phyloP scores from a whole-genome alignment of 2,329 filamentous ascomycete genomes.

The Ophiostoma sp. region DNA sequence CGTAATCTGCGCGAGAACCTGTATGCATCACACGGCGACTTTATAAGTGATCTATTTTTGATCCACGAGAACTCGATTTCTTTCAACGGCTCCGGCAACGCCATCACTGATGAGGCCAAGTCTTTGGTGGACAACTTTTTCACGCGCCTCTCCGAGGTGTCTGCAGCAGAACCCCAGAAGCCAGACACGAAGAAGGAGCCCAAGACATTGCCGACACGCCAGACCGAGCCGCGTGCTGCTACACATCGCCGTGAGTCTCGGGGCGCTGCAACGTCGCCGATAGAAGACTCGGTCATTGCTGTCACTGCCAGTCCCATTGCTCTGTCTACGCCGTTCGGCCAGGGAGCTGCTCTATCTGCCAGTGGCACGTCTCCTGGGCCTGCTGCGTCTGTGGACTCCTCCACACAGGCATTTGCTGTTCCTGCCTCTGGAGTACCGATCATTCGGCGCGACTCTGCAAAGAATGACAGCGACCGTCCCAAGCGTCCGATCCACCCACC shows the following conservation, averaged over 20 bases:
- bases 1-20: slow-evolving; percentile 63
- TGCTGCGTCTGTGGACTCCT: slow-evolving; percentile 35
- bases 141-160: slow-evolving; percentile 41
- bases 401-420: slow-evolving; percentile 56
- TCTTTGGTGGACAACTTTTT: slow-evolving; percentile 53
- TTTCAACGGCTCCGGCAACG: slow-evolving; percentile 78
- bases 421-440: slow-evolving; percentile 71
- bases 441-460: slow-evolving; percentile 79
- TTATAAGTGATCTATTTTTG: slow-evolving; percentile 68
- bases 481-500: slow-evolving; percentile 93
- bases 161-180: slow-evolving; percentile 51
- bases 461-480: slow-evolving; percentile 69
- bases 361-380: slow-evolving; percentile 33
- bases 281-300: slow-evolving; percentile 22
- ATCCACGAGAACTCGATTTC: slow-evolving; percentile 71
- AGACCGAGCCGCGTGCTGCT: slow-evolving; percentile 41
- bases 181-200: slow-evolving; percentile 54
- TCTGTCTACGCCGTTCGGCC: slow-evolving; percentile 10
- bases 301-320: not conserved
- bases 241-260: slow-evolving; percentile 34
- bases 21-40: slow-evolving; percentile 65
- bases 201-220: slow-evolving; percentile 43
- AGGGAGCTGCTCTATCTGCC: slow-evolving; percentile 25
- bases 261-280: slow-evolving; percentile 32
- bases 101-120: slow-evolving; percentile 56